Evolutionary conservation across 2,329 filamentous ascomycete genomes (phyloP).

Genomic region (Fusarium keratoplasticum): DNA sequence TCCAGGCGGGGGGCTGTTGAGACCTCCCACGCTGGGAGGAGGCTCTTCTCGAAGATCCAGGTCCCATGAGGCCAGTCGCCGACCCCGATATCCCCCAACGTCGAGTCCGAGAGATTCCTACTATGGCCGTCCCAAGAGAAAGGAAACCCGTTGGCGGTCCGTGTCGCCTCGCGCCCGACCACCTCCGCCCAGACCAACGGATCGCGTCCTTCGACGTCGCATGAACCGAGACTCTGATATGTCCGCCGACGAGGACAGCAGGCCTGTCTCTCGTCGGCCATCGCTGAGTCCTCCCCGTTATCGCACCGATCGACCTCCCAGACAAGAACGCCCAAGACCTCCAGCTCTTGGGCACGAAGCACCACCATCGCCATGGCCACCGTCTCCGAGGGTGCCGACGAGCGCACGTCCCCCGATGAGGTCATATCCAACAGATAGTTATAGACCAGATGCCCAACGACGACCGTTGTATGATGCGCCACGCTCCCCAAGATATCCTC

Average conservation of each 20-base stretch:
- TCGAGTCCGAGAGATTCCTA: constrained; percentile 27
- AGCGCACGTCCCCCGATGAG: constrained; percentile 18
- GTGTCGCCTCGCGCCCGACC: constrained; percentile 32
- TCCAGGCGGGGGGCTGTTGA: not conserved
- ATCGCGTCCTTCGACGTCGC: constrained; percentile 20
- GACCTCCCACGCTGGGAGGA: constrained; percentile 7
- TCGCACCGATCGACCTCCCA: constrained; percentile 8
- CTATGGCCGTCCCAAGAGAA: constrained; percentile 22
- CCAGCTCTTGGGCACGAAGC: constrained; percentile 3
- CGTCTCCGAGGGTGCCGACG: not conserved
- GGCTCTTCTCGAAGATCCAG: constrained; percentile 24
- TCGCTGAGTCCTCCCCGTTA: constrained; percentile 19
- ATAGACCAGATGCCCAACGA: constrained; percentile 21
- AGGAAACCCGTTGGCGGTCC: constrained; percentile 25
- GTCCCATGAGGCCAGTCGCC: constrained; percentile 35
- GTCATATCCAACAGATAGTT: constrained; percentile 31
- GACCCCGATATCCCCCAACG: constrained; percentile 11
- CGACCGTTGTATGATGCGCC: constrained; percentile 32
- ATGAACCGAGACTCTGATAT: constrained; percentile 38
- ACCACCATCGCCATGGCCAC: not conserved
- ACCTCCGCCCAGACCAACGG: constrained; percentile 1
- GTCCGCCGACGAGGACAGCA: constrained; percentile 39
- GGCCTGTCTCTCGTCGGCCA: constrained; percentile 25
- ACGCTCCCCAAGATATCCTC: constrained; percentile 9
- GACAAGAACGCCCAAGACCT: not conserved